These are phyloP conservation scores for Colletotrichum noveboracense DNA, from an alignment of 2,329 filamentous ascomycete species.

Conservation along the genomic window DNA sequence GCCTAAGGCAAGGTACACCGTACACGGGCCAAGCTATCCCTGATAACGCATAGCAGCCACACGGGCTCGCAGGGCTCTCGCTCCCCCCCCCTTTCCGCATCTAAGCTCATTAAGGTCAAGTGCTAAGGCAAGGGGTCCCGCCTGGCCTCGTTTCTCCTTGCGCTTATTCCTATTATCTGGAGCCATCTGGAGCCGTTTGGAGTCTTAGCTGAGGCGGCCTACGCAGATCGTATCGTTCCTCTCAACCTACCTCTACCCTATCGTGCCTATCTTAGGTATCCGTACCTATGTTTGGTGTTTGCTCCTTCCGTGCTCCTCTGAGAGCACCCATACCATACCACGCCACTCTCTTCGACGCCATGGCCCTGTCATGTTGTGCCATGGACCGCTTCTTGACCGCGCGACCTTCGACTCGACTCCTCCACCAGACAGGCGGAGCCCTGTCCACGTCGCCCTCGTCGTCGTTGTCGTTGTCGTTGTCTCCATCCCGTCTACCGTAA, in stretches of 20 bases:
- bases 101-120: neutral
- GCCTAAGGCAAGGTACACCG: neutral
- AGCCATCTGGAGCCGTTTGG: neutral
- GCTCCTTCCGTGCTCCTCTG: neutral
- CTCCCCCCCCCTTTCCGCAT: neutral
- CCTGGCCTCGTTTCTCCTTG: neutral
- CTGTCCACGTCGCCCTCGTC: neutral
- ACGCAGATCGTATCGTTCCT: conserved; percentile 2
- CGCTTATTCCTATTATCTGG: conserved; percentile 15
- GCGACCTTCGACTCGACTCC: neutral
- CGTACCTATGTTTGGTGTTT: neutral
- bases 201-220: neutral
- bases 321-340: neutral
- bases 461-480: neutral
- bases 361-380: neutral
- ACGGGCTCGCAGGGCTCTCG: neutral
- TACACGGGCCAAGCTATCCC: neutral
- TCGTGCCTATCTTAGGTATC: neutral
- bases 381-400: neutral
- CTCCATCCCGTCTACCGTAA: neutral
- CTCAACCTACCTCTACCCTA: neutral
- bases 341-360: neutral
- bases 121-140: neutral
- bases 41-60: neutral
- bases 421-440: neutral